Evolutionary conservation across 2,329 filamentous ascomycete species (phyloP), one percentile per base, ranked within the genome.

Genomic region (Epichloe baconii): DNA sequence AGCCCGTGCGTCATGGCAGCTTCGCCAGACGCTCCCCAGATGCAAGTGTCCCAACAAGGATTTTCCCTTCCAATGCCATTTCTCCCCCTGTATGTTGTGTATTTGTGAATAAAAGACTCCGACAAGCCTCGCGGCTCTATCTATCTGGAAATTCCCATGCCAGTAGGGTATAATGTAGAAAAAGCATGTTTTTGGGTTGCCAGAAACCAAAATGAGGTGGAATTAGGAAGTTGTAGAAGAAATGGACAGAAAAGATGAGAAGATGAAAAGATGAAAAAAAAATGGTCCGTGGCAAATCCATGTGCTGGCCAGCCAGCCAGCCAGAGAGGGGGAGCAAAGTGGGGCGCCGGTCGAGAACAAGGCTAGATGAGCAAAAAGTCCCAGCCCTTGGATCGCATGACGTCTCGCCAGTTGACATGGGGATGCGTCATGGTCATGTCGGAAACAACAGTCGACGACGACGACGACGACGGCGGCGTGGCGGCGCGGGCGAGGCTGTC

Each of bases 351-450:
- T 21, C 21, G 21, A 21, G 21, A 23, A 21, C 21, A 5, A 35
- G 15, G 8, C 36, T 71, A 95, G 70, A 96, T 90, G 68, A 96
- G 79, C 68, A 96, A 76, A 72, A 88, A 93, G 66, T 95, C 88
- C 90, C 88, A 95, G 60, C 82, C 82, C 73, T 91, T 93, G 71
- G 84, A 80, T 71, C 80, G 81, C 89, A 96, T 95, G 65, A 91
- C 80, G 71, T 95, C 87, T 72, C 91, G 79, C 91, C 91, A 97
- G 82, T 90, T 89, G 69, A 95, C 80, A 71, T 85, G 84, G 64
- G 80, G 82, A 68, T 71, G 68, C 60, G 66, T 62, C 23, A 26
- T 7, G 23, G 21, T 21, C 53, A 64, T 65, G 52, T 69, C 66
- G 35, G 66, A 66, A 42, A 59, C 61, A 35, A 62, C 61, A 34